Evolutionary conservation across 1,284 basidiomycete species (phyloP), one percentile per base, ranked within the genome.

Genomic region (Ceratobasidium sp.): DNA sequence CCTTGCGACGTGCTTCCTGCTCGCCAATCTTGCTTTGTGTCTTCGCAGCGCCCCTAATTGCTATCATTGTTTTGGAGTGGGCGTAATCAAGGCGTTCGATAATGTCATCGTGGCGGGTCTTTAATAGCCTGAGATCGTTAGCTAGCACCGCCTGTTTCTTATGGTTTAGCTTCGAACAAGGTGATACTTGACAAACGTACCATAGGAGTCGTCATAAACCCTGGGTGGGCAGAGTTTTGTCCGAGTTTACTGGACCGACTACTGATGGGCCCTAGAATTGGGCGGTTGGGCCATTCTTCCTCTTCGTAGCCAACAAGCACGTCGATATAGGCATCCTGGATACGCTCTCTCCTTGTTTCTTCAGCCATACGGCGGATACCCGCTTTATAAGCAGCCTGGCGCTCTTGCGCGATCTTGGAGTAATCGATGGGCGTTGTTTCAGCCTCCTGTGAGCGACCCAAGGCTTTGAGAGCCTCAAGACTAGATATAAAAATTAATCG

Each of bases 11-110:
- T 38, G 66, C 54, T 40, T 58, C 53, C 21, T 48, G 53, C 38
- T 70, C 36, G 18, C 18, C 42, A 23, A 18, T 0, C 28, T 30
- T 58, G 38, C 56, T 58, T 46, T 70, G 25, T 2, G 40, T 11
- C 18, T 49, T 64, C 11, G 23, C 49, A 40, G 33, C 33, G 23
- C 42, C 44, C 25, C 56, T 59, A 33, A 59, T 46, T 6, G 53
- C 40, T 46, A 59, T 56, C 4, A 44, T 30, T 14, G 66, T 59
- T 48, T 70, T 70, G 21, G 38, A 46, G 21, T 48, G 25, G 18
- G 66, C 53, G 25, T 70, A 44, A 40, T 59, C 54, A 2, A 70
- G 38, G n/a, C 66, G 66, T 42, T 70, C 66, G 21, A 36, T 40
- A 21, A 59, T 56, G 8, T 70, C 66, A 49, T 62, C 44, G n/a